A percentile compares a stretch with the other conserved stretches of the same genome.
Conservation (phyloP, 2,329 filamentous ascomycete genomes). For the Penicillium janthinellum region DNA sequence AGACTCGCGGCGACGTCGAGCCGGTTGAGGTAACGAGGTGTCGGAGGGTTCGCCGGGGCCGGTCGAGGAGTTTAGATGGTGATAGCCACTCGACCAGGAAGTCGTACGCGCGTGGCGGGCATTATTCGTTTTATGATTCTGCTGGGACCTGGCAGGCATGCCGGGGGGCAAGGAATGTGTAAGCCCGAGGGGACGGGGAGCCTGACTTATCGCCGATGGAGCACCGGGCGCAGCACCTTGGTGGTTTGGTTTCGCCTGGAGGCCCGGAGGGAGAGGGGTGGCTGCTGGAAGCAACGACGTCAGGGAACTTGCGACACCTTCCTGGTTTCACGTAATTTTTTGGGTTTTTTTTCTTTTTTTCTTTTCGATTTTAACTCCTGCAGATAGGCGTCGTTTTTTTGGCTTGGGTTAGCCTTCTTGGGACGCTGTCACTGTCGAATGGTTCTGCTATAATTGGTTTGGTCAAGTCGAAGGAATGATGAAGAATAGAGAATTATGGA, state of each 20-base stretch:
- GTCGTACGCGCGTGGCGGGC: conserved; percentile 39
- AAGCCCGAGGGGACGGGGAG: conserved; percentile 11
- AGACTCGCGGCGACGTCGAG: conserved; percentile 38
- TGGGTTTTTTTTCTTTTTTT: conserved; percentile 2
- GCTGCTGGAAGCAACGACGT: conserved; percentile 14
- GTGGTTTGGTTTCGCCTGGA: background rate
- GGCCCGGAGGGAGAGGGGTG: background rate
- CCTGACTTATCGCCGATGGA: conserved; percentile 1
- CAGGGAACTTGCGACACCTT: conserved; percentile 14
- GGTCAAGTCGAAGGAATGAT: background rate
- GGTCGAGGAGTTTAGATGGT: conserved; percentile 24
- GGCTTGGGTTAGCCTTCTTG: background rate
- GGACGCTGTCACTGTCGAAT: background rate
- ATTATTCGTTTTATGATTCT: conserved; percentile 34
- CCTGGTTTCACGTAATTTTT: conserved; percentile 24
- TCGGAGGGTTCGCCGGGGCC: conserved; percentile 30
- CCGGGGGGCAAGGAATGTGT: conserved; percentile 29
- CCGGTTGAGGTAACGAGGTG: conserved; percentile 15
- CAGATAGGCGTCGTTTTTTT: background rate
- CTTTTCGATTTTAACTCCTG: background rate
- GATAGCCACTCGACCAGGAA: conserved; percentile 39
- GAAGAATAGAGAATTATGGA: background rate
- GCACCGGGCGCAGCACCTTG: background rate
- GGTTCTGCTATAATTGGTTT: background rate
- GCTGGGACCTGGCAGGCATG: conserved; percentile 25